Percentiles rank a stretch among this genome's conserved stretches.
Evolutionary conservation across 306 rosid species (phyloP).

Genomic region (Urtica urens): DNA sequence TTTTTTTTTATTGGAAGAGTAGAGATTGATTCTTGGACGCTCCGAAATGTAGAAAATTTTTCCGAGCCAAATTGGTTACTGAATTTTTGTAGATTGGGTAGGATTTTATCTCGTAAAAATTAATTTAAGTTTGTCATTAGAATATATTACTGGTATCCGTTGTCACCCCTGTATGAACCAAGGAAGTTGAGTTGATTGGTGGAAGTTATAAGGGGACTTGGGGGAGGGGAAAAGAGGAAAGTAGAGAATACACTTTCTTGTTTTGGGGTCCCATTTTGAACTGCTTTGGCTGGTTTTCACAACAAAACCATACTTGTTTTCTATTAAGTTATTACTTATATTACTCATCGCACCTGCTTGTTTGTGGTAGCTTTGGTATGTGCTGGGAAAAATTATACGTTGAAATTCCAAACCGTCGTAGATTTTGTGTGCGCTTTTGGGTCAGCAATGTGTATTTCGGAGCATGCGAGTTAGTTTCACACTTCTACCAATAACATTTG

Average conservation of each 20-base stretch:
- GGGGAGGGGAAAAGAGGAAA: slow-evolving; percentile 1
- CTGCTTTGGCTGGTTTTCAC: background rate
- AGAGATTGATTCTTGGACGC: slow-evolving; percentile 5
- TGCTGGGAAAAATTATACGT: too few relatives aligned
- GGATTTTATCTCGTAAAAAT: slow-evolving; percentile 12
- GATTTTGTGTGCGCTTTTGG: too few relatives aligned
- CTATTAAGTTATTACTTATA: too few relatives aligned
- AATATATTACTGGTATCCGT: slow-evolving; percentile 6
- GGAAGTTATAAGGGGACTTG: too few relatives aligned
- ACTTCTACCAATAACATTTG: too few relatives aligned
- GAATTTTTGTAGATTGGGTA: slow-evolving; percentile 54
- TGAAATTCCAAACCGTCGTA: too few relatives aligned
- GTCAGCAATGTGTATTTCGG: too few relatives aligned
- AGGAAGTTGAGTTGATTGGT: too few relatives aligned
- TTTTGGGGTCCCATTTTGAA: background rate
- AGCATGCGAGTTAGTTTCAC: too few relatives aligned
- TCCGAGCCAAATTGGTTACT: slow-evolving; percentile 42
- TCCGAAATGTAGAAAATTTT: slow-evolving; percentile 20
- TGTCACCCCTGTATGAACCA: background rate
- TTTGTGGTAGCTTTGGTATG: too few relatives aligned
- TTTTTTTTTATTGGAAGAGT: slow-evolving; percentile 11
- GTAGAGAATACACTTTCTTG: background rate
- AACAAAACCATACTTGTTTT: too few relatives aligned
- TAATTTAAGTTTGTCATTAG: slow-evolving; percentile 1
- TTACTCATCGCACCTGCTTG: too few relatives aligned